Evolutionary conservation across 225 moss, liverwort and hornwort genomes (phyloP).

Genomic region (Rhytidiadelphus loreus): DNA sequence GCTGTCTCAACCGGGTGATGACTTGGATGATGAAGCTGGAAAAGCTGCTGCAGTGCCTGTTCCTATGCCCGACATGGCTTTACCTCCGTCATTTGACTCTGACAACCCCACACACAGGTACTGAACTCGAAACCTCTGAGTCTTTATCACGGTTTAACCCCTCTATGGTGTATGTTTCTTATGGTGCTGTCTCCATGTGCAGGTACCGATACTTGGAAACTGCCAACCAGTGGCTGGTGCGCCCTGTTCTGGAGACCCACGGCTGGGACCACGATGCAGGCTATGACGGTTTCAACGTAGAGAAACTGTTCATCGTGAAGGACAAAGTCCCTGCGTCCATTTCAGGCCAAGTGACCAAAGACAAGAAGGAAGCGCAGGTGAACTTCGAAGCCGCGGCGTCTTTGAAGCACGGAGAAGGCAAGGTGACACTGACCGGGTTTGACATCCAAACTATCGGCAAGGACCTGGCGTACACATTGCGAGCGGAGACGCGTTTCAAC

Average conservation of each 20-base stretch:
- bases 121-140: background rate
- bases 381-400: constrained; percentile 50
- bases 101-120: constrained; percentile 46
- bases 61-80: constrained; percentile 47
- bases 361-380: constrained; percentile 50
- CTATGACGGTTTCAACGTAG: constrained; percentile 50
- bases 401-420: constrained; percentile 40
- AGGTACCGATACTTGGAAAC: constrained; percentile 57
- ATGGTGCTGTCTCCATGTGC: background rate
- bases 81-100: constrained; percentile 49
- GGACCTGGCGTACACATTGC: constrained; percentile 36
- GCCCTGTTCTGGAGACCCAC: constrained; percentile 50
- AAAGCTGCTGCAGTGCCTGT: constrained; percentile 47
- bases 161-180: background rate
- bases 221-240: constrained; percentile 50
- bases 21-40: constrained; percentile 41
- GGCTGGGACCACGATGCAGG: constrained; percentile 57
- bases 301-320: constrained; percentile 43
- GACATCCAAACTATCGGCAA: constrained; percentile 48
- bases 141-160: background rate
- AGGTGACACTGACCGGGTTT: constrained; percentile 30
- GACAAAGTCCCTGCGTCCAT: constrained; percentile 40
- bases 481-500: constrained; percentile 41
- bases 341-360: constrained; percentile 42
- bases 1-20: constrained; percentile 25